Evolutionary conservation across 2,329 filamentous ascomycete genomes (phyloP).

Genomic region (Aspergillus piperis): DNA sequence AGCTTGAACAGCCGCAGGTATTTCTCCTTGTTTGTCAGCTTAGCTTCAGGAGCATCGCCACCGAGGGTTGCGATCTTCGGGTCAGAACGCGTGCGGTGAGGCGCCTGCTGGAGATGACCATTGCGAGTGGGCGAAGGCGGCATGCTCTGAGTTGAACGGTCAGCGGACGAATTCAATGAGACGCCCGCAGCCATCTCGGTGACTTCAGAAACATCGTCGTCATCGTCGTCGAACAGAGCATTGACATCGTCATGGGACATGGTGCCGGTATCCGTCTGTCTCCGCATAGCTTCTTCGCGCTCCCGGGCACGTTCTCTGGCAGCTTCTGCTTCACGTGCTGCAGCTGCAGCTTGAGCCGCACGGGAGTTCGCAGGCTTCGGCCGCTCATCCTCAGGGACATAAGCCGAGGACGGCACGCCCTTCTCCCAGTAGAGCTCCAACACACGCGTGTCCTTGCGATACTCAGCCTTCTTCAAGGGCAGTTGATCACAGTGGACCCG

Average conservation of each 20-base stretch:
- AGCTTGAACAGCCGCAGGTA: slow-evolving; percentile 88
- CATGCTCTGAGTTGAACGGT: slow-evolving; percentile 92
- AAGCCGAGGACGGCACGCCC: slow-evolving; percentile 92
- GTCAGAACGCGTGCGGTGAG: slow-evolving; percentile 89
- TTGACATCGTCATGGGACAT: slow-evolving; percentile 92
- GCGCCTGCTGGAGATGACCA: slow-evolving; percentile 64
- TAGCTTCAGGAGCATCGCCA: slow-evolving; percentile 72
- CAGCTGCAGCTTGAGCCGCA: slow-evolving; percentile 72
- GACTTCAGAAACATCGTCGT: slow-evolving; percentile 81
- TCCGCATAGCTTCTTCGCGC: slow-evolving; percentile 84
- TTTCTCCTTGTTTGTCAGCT: slow-evolving; percentile 91
- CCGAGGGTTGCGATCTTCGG: slow-evolving; percentile 75
- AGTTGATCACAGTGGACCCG: slow-evolving; percentile 98
- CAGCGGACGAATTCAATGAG: slow-evolving; percentile 68
- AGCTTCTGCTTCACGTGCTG: slow-evolving; percentile 77
- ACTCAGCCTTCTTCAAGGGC: slow-evolving; percentile 97
- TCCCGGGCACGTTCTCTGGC: slow-evolving; percentile 80
- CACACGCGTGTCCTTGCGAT: slow-evolving; percentile 91
- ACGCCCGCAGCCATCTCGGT: slow-evolving; percentile 92
- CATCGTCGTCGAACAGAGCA: slow-evolving; percentile 93
- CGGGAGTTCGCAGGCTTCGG: slow-evolving; percentile 79
- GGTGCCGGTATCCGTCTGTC: slow-evolving; percentile 91
- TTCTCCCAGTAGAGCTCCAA: slow-evolving; percentile 99
- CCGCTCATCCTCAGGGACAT: slow-evolving; percentile 94
- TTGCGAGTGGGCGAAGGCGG: slow-evolving; percentile 85